Conservation (phyloP, 208 protist species). For the Acanthamoeba sp. region DNA sequence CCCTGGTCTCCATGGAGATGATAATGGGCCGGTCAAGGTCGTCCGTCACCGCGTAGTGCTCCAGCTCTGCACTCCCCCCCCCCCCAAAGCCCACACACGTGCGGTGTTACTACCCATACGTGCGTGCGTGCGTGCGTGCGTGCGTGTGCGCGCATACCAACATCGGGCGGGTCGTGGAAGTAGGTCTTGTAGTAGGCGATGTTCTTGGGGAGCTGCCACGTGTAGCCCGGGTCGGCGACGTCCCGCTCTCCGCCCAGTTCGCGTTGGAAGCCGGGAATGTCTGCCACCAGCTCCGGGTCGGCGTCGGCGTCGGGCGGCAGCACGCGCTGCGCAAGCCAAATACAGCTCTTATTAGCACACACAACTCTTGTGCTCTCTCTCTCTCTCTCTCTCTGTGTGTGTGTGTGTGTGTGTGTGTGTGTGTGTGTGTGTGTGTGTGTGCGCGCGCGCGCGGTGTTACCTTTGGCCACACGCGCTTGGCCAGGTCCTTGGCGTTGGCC, state of each 20-base stretch:
- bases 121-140: no score
- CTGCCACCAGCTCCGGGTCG: neutral
- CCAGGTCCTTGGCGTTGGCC: neutral
- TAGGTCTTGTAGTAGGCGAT: slow-evolving; percentile 3
- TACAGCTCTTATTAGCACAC: no score
- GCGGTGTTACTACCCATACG: no score
- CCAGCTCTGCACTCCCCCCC: no score
- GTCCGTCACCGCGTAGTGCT: slow-evolving; percentile 25
- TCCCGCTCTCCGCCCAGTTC: slow-evolving; percentile 23
- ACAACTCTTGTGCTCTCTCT: no score
- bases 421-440: no score
- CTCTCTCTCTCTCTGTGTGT: no score
- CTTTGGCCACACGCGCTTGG: neutral
- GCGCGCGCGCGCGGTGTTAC: no score
- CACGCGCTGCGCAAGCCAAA: neutral
- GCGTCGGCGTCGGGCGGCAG: neutral
- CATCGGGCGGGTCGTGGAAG: slow-evolving; percentile 14
- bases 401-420: no score
- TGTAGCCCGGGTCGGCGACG: neutral
- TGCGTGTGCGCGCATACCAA: neutral
- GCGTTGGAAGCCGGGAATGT: neutral
- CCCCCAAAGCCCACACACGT: no score
- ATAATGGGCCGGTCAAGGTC: slow-evolving; percentile 43
- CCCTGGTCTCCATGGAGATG: slow-evolving; percentile 31
- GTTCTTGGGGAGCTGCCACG: neutral